phyloP scores from a whole-genome alignment of 108 stramenopile species.

The Pseudonitzschia multiseries region DNA sequence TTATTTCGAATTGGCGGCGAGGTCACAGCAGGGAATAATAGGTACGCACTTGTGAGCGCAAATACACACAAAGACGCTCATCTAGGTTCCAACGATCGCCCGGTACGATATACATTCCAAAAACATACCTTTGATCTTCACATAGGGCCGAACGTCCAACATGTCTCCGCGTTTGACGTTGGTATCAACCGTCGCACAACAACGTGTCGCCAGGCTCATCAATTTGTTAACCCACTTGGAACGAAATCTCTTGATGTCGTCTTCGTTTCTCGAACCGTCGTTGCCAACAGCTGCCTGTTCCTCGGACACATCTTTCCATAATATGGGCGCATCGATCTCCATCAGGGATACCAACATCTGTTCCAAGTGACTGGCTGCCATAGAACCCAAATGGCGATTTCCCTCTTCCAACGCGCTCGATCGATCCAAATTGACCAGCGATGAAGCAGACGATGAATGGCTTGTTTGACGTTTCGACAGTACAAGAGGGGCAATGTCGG shows the following conservation, averaged over 20 bases:
- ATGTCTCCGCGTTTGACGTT: conserved; percentile 88
- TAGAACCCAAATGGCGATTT: conserved; percentile 51
- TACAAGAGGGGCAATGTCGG: not conserved
- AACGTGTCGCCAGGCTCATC: conserved; percentile 75
- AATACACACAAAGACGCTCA: not conserved
- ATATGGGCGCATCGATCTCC: conserved; percentile 62
- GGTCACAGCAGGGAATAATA: conserved; percentile 45
- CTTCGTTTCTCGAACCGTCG: conserved; percentile 14
- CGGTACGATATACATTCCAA: no score
- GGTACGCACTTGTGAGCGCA: not conserved
- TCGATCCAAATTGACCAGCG: not conserved
- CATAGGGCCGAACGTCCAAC: conserved; percentile 78
- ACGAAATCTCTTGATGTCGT: conserved; percentile 34
- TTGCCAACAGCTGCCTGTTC: not conserved
- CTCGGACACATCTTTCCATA: conserved; percentile 49
- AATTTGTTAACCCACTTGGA: conserved; percentile 70
- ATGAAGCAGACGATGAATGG: not conserved
- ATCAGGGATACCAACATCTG: conserved; percentile 64
- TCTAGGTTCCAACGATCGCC: conserved; percentile 27
- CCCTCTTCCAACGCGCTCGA: conserved; percentile 32
- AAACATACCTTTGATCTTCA: conserved; percentile 51
- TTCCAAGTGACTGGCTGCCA: conserved; percentile 73
- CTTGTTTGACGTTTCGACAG: not conserved
- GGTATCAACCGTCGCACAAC: conserved; percentile 85
- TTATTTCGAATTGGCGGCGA: not conserved